Conservation (phyloP, 805 yeast genomes). For the Yarrowia sp. region DNA sequence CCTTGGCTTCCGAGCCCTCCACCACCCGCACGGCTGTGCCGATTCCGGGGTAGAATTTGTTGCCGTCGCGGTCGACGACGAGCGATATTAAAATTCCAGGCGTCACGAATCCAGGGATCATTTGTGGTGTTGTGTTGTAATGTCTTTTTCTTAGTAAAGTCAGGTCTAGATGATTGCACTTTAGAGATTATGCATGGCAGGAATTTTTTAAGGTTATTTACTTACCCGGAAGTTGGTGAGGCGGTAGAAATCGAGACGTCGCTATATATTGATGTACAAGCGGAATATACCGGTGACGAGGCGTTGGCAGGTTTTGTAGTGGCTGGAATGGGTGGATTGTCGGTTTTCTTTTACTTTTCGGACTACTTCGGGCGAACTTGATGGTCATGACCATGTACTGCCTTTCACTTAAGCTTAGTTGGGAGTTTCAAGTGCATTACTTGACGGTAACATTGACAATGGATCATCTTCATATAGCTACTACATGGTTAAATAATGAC, state of each 20-base stretch:
- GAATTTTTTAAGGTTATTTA: conserved; percentile 11
- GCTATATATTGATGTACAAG: not conserved
- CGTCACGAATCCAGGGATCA: conserved; percentile 59
- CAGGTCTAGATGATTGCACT: not conserved
- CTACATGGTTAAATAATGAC: no score
- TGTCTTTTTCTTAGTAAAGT: not conserved
- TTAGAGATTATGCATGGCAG: conserved; percentile 7
- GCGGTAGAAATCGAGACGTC: not conserved
- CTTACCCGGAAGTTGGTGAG: conserved; percentile 9
- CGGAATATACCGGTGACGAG: not conserved
- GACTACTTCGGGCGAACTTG: no score
- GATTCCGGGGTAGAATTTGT: conserved; percentile 63
- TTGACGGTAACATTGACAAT: no score
- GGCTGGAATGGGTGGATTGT: no score
- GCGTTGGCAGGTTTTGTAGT: no score
- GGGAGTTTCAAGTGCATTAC: no score
- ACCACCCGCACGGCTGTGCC: conserved; percentile 66
- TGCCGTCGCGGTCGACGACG: conserved; percentile 49
- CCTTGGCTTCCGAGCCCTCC: conserved; percentile 43
- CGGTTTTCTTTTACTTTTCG: no score
- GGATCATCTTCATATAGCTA: no score
- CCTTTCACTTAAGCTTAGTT: no score
- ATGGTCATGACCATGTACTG: no score
- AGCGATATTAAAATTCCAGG: conserved; percentile 87
- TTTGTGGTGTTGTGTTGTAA: not conserved